phyloP scores from a whole-genome alignment of 2,329 filamentous ascomycete species.

The Diplodia corticola region DNA sequence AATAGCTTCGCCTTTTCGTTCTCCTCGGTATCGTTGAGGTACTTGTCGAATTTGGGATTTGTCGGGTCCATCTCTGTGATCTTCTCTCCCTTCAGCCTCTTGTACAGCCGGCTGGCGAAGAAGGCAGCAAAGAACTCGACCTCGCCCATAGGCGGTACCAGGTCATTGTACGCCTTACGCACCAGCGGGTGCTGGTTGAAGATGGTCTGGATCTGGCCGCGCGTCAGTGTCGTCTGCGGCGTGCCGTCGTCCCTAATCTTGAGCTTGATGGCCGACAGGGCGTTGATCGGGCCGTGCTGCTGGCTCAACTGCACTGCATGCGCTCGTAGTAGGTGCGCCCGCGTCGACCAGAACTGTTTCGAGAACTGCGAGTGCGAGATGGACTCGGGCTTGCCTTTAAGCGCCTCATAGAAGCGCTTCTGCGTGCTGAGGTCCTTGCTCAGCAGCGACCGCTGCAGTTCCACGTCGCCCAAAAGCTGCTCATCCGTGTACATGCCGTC shows the following conservation, averaged over 20 bases:
- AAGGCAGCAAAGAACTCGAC: slow-evolving; percentile 88
- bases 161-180: slow-evolving; percentile 87
- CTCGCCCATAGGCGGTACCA: slow-evolving; percentile 67
- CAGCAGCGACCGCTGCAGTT: slow-evolving; percentile 84
- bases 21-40: slow-evolving; percentile 71
- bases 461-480: slow-evolving; percentile 73
- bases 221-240: slow-evolving; percentile 58
- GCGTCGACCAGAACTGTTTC: slow-evolving; percentile 89
- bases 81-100: slow-evolving; percentile 87
- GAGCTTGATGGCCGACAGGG: slow-evolving; percentile 85
- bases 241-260: slow-evolving; percentile 73
- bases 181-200: slow-evolving; percentile 92
- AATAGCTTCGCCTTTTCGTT: slow-evolving; percentile 46
- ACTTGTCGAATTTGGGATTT: slow-evolving; percentile 82
- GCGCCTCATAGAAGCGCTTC: slow-evolving; percentile 83
- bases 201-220: slow-evolving; percentile 90
- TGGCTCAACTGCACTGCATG: slow-evolving; percentile 89
- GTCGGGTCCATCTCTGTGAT: slow-evolving; percentile 73
- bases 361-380: slow-evolving; percentile 82
- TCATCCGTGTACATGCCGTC: slow-evolving; percentile 78
- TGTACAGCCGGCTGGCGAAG: slow-evolving; percentile 86
- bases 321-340: slow-evolving; percentile 80
- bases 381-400: slow-evolving; percentile 78
- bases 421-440: slow-evolving; percentile 74
- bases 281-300: slow-evolving; percentile 87